A percentile compares a stretch with the other conserved stretches of the same genome.
phyloP scores from a whole-genome alignment of 768 basidiomycete species.

The Auriculariales sp. region DNA sequence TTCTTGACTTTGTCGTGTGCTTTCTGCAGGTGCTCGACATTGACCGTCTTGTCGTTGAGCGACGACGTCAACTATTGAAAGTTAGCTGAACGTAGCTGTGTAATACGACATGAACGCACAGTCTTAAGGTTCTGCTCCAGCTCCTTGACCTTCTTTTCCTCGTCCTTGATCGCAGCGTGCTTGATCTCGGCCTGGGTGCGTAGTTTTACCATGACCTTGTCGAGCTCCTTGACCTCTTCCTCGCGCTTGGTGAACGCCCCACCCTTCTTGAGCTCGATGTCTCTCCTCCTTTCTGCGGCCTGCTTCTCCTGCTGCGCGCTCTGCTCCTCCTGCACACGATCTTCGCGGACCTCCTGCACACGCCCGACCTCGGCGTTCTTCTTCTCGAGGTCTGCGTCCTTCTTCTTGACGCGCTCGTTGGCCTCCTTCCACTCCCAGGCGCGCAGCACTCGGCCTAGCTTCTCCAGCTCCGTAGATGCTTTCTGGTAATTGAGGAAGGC shows the following conservation, averaged over 20 bases:
- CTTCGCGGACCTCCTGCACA: slow-evolving; percentile 32
- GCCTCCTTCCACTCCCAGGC: slow-evolving; percentile 81
- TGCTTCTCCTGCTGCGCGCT: slow-evolving; percentile 53
- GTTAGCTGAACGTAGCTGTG: not conserved
- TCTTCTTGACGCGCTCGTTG: slow-evolving; percentile 33
- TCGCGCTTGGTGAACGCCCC: slow-evolving; percentile 83
- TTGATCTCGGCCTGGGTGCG: slow-evolving; percentile 79
- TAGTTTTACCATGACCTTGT: slow-evolving; percentile 67
- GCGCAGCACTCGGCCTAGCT: slow-evolving; percentile 61
- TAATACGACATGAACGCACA: slow-evolving; percentile 25
- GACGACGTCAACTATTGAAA: slow-evolving; percentile 41
- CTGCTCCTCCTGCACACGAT: slow-evolving; percentile 36
- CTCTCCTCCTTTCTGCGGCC: slow-evolving; percentile 58
- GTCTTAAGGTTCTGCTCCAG: slow-evolving; percentile 44
- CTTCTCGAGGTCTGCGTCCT: slow-evolving; percentile 38
- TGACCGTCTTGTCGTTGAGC: slow-evolving; percentile 40
- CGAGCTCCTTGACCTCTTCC: slow-evolving; percentile 62
- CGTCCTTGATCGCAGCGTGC: slow-evolving; percentile 59
- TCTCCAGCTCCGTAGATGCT: slow-evolving; percentile 73
- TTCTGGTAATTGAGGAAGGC: slow-evolving; percentile 86
- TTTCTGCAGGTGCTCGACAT: slow-evolving; percentile 40
- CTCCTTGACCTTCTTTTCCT: slow-evolving; percentile 41
- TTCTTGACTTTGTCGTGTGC: slow-evolving; percentile 53
- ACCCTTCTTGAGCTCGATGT: slow-evolving; percentile 82
- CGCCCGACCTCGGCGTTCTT: slow-evolving; percentile 35